Base-by-base conservation (phyloP, 1,139 yeast species). In the Hyphopichia fennica region DNA sequence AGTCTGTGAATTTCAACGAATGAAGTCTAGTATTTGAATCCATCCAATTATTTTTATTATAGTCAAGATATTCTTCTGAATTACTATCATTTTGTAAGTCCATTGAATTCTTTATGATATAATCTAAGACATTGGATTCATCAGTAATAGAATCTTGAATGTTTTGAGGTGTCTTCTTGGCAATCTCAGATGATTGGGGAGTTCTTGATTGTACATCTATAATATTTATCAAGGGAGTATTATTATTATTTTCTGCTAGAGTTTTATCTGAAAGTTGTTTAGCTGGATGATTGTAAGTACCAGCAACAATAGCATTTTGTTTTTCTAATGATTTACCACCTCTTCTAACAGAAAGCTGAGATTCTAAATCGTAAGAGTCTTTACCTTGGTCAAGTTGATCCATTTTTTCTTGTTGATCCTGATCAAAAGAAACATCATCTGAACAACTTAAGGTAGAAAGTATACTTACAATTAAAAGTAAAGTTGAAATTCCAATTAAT, bases 31-130 rank as follows among this genome's bases (percentile, higher is more conserved):
- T 40, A 4, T 47, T 45, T 13, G 56, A 46, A 34, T 49, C 57
- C 61, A 57, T 57, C 61, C 61, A 57, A 40, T 57, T 57, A 7
- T 40, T 38, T 15, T 45, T 38, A 19, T 46, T 49, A 29, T 49
- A 52, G 20, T 45, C 43, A 5, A 42, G 36, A 30, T 45, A 47
- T 8, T 45, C 45, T 23, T 40, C 40, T 1, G 45, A 33, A 29
- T 35, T 22, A 17, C 38, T 38, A 14, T 49, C 46, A 23, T 29
- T 29, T 22, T 30, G 34, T 6, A 38, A 10, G 18, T 38, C 36
- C 37, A 46, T 38, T 33, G 49, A 46, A n/a, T 34, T 25, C 27
- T 47, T 47, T 38, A 49, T 46, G 34, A 41, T 43, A 40, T 38
- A 41, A 4, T 48, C 47, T 25, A 47, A 37, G 4, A 19, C 35